Evolutionary conservation across 495 filamentous ascomycete genomes (phyloP).

Genomic region (Aspergillus incahuasiensis): DNA sequence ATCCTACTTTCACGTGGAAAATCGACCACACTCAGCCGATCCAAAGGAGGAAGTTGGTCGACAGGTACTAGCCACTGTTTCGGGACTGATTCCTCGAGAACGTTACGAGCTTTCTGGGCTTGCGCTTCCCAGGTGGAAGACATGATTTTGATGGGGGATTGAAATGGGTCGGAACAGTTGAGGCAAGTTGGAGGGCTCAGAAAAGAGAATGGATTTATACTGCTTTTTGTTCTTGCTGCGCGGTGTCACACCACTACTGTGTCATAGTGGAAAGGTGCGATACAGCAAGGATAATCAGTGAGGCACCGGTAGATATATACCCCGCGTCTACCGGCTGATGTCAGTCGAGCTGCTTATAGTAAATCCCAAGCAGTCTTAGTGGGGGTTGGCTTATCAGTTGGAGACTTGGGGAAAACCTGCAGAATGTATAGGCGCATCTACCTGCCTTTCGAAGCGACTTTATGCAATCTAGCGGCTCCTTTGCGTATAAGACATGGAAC

Average conservation of each 20-base stretch:
- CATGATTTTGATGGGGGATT: conserved; percentile 17
- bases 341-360: background rate
- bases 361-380: background rate
- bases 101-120: conserved; percentile 32
- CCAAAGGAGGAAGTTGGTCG: conserved; percentile 25
- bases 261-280: background rate
- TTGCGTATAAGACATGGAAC: background rate
- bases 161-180: too few relatives aligned
- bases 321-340: conserved; percentile 1
- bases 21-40: conserved; percentile 35
- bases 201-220: background rate
- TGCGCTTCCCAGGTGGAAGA: conserved; percentile 28
- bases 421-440: background rate
- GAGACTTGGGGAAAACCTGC: background rate
- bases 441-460: background rate
- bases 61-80: conserved; percentile 36
- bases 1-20: conserved; percentile 45
- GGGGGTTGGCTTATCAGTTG: conserved; percentile 4
- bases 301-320: background rate
- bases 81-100: conserved; percentile 33
- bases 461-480: background rate
- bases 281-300: background rate
- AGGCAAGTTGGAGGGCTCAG: too few relatives aligned
- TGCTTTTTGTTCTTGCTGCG: background rate
- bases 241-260: background rate